Conservation (phyloP, 1,139 yeast genomes). For the Nadsonia starkeyi-henricii region DNA sequence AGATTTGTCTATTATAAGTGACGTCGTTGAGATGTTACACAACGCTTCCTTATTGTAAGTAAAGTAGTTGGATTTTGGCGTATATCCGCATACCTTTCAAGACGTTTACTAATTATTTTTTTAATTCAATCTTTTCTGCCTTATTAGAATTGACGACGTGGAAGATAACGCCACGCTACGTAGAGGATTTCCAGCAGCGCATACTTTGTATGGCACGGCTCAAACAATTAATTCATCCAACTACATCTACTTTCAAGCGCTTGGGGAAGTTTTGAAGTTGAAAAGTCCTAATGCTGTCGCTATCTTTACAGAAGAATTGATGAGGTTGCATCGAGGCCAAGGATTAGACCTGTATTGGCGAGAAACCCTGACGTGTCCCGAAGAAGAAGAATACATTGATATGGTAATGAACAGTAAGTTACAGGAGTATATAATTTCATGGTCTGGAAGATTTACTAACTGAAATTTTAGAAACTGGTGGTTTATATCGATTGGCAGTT, state of each 20-base stretch:
- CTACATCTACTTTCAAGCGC: conserved; percentile 64
- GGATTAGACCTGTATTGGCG: conserved; percentile 85
- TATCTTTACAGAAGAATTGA: conserved; percentile 53
- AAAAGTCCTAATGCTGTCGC: conserved; percentile 19
- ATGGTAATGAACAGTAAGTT: conserved; percentile 61
- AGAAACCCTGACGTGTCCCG: conserved; percentile 50
- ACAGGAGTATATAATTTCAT: background rate
- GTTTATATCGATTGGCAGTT: conserved; percentile 63
- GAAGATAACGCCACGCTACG: conserved; percentile 63
- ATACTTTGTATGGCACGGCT: conserved; percentile 59
- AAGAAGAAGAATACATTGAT: conserved; percentile 49
- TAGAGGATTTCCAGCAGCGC: conserved; percentile 70
- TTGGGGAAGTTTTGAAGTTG: conserved; percentile 33
- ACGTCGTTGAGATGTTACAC: conserved; percentile 44
- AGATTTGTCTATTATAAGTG: conserved; percentile 26
- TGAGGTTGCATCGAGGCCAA: conserved; percentile 76
- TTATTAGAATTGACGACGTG: conserved; percentile 53
- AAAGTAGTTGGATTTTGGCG: background rate
- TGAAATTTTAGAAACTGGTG: conserved; percentile 50
- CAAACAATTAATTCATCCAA: conserved; percentile 73
- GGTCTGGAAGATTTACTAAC: background rate
- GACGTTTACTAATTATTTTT: background rate
- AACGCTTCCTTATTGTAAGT: conserved; percentile 41
- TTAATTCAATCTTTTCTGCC: background rate
- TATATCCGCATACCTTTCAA: background rate